Conservation (phyloP, 345 rosid species). For the Citrus hindsii region DNA sequence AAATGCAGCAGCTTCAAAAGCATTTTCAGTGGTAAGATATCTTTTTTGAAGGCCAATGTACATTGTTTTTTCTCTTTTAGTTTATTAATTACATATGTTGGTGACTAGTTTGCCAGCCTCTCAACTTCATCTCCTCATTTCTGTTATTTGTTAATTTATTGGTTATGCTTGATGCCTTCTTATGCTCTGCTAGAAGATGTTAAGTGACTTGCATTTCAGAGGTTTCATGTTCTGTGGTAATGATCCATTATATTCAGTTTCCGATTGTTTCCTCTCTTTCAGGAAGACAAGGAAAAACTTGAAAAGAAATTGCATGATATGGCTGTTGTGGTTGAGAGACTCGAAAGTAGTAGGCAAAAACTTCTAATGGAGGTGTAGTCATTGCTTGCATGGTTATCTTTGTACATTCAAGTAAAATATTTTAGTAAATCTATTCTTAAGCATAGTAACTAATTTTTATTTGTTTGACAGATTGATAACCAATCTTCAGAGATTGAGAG, state of each 20-base stretch:
- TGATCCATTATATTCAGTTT: no score
- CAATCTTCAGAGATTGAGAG: slow-evolving; percentile 96
- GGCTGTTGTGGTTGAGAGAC: slow-evolving; percentile 91
- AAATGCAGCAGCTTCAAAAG: slow-evolving; percentile 36
- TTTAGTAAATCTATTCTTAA: slow-evolving; percentile 3
- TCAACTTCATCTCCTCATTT: background rate
- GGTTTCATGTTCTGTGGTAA: no score
- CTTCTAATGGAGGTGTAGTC: slow-evolving; percentile 79
- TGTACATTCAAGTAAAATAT: slow-evolving; percentile 5
- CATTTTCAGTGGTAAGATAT: slow-evolving; percentile 58
- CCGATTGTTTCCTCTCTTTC: slow-evolving; percentile 10
- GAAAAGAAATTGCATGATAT: slow-evolving; percentile 93
- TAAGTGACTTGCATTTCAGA: background rate
- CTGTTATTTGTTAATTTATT: background rate
- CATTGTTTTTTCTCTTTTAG: no score
- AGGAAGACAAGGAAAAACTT: slow-evolving; percentile 84
- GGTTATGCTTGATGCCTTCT: background rate
- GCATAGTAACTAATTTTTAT: background rate
- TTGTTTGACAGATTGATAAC: slow-evolving; percentile 67
- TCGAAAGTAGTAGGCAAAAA: slow-evolving; percentile 92
- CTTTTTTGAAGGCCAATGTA: background rate
- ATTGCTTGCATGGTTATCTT: slow-evolving; percentile 14
- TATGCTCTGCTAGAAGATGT: background rate
- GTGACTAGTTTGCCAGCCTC: background rate
- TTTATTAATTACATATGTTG: no score